Evolutionary conservation across 2,329 filamentous ascomycete species (phyloP), one percentile per base, ranked within the genome.

Genomic region (Sporothrix dimorphospora): DNA sequence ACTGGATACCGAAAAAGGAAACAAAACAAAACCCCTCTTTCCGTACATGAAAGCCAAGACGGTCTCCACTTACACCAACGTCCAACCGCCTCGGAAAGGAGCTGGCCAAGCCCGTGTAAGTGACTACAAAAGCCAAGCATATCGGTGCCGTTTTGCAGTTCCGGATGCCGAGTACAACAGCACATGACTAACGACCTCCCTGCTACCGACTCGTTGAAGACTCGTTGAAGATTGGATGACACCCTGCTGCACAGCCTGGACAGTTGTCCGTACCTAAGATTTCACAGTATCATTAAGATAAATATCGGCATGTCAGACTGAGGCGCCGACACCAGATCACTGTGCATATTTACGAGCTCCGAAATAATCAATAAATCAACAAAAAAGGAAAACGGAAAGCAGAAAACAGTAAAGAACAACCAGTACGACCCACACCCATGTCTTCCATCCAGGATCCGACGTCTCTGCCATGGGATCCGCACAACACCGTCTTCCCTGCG

Each of bases 401-500:
- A n/a, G n/a, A n/a, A n/a, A n/a, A n/a, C n/a, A n/a, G n/a, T n/a
- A n/a, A 27, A 24, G 8, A 14, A 45, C 6, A 12, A 11, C 24
- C 63, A 34, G 21, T 7, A 49, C 19, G 8, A 40, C 7, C 59
- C 30, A 4, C 38, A 3, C 12, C 63, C 24, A 49, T 51, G 42
- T 7, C 63, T 16, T n/a, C 24, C 5, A 6, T 24, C 14, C 69
- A 71, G 21, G 34, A 66, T 5, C 69, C 59, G 34, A 27, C 40
- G 11, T 14, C 14, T 6, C 49, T 71, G 1, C 69, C 69, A 0
- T 71, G 69, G 69, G 34, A 71, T 24, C 69, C 69, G 16, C 30
- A 21, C 34, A 55, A 55, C 47, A n/a, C 11, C 19, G 21, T 21
- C 21, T 71, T 71, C 59, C 69, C 69, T 11, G 16, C 59, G 16